phyloP scores from a whole-genome alignment of 2,329 filamentous ascomycete species.

The Dothistroma septosporum region DNA sequence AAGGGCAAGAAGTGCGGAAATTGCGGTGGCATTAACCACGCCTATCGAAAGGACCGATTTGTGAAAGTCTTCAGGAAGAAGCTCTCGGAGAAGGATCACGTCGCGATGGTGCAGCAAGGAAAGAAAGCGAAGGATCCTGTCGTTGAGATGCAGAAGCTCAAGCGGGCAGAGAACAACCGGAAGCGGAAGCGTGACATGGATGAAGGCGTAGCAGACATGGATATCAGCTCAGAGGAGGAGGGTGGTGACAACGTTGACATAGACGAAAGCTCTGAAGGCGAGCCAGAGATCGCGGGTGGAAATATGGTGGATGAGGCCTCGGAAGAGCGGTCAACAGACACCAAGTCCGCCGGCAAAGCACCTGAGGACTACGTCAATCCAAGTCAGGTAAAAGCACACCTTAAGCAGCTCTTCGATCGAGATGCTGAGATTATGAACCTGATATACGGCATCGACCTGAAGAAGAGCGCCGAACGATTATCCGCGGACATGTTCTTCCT shows the following conservation, averaged over 20 bases:
- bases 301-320: conserved; percentile 51
- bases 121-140: conserved; percentile 69
- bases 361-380: conserved; percentile 74
- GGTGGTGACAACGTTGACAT: conserved; percentile 40
- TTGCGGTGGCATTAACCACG: conserved; percentile 68
- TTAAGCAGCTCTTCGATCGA: conserved; percentile 76
- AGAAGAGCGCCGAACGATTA: conserved; percentile 15
- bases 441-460: conserved; percentile 56
- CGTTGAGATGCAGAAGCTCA: conserved; percentile 51
- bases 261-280: conserved; percentile 33
- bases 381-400: conserved; percentile 74
- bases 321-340: conserved; percentile 31
- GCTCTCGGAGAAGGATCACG: conserved; percentile 68
- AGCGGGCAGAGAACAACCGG: conserved; percentile 37
- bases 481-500: conserved; percentile 85
- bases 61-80: conserved; percentile 91
- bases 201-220: conserved; percentile 67
- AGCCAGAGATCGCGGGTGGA: conserved; percentile 42
- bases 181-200: conserved; percentile 53
- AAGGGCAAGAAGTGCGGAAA: conserved; percentile 65
- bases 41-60: conserved; percentile 82
- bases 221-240: conserved; percentile 45
- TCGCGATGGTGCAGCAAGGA: conserved; percentile 67
- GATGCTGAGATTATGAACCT: conserved; percentile 79
- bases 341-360: conserved; percentile 39